These are phyloP conservation scores for Tetrastigma voinierianum DNA, from an alignment of 164 flowering plant genomes.

Conservation along the genomic window DNA sequence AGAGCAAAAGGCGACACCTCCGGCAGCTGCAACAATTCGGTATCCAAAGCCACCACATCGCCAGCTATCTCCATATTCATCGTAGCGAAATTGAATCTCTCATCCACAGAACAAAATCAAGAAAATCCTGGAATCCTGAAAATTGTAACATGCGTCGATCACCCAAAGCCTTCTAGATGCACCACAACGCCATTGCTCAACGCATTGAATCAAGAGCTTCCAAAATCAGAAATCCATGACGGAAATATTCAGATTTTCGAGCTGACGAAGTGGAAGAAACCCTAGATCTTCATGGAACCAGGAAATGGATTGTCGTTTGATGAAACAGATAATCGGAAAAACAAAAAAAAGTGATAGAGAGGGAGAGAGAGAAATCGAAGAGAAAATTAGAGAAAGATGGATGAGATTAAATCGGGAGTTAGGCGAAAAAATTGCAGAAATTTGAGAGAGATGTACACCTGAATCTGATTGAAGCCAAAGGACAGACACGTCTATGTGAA, in stretches of 20 bases:
- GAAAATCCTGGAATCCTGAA: constrained; percentile 7
- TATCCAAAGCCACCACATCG: constrained; percentile 67
- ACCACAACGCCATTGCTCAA: constrained; percentile 8
- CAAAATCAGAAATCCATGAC: neutral
- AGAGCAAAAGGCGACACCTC: constrained; percentile 84
- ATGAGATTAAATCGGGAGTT: constrained; percentile 15
- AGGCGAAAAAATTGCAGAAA: constrained; percentile 11
- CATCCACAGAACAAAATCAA: constrained; percentile 8
- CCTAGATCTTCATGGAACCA: constrained; percentile 15
- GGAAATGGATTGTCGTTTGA: neutral
- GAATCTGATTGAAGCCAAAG: constrained; percentile 1
- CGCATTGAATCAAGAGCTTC: constrained; percentile 3
- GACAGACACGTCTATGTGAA: neutral
- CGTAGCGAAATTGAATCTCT: constrained; percentile 20
- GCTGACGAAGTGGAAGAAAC: neutral
- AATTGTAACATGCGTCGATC: neutral
- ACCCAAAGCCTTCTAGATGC: constrained; percentile 2
- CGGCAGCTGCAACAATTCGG: constrained; percentile 82
- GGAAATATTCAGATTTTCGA: neutral
- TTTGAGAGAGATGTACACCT: neutral
- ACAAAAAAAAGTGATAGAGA: neutral
- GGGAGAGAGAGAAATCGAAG: constrained; percentile 10
- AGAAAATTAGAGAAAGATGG: constrained; percentile 8
- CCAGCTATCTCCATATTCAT: constrained; percentile 68
- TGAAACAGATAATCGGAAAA: no score